Evolutionary conservation across 2,329 filamentous ascomycete species (phyloP).

Genomic region (Sclerotinia subarctica): DNA sequence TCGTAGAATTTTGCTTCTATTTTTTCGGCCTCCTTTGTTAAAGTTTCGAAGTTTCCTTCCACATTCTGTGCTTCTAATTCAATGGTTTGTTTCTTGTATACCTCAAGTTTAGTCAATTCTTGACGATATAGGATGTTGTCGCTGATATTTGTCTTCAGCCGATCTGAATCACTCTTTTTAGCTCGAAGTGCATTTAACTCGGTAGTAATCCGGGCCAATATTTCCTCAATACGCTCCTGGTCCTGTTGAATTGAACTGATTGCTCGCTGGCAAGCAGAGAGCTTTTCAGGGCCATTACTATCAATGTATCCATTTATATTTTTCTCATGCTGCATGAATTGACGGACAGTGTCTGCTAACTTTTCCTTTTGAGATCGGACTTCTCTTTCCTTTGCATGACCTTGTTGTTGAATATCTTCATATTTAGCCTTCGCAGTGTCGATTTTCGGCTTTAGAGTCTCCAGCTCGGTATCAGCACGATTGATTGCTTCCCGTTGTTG

Average conservation of each 20-base stretch:
- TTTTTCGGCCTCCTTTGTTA: conserved; percentile 64
- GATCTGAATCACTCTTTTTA: conserved; percentile 74
- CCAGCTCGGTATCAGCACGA: conserved; percentile 68
- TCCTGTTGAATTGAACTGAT: conserved; percentile 65
- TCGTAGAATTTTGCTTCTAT: conserved; percentile 67
- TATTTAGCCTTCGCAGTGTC: conserved; percentile 70
- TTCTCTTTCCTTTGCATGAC: conserved; percentile 68
- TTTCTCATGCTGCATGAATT: conserved; percentile 70
- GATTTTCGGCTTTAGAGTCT: conserved; percentile 71
- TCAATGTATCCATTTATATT: conserved; percentile 80
- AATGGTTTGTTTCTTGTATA: conserved; percentile 65
- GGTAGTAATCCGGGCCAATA: conserved; percentile 63
- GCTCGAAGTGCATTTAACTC: conserved; percentile 75
- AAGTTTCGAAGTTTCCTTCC: conserved; percentile 74
- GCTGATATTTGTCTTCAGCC: conserved; percentile 78
- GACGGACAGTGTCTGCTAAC: conserved; percentile 70
- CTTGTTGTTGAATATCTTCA: conserved; percentile 71
- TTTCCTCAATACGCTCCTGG: conserved; percentile 62
- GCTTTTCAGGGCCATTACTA: conserved; percentile 67
- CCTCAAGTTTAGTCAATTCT: conserved; percentile 64
- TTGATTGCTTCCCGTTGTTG: conserved; percentile 69
- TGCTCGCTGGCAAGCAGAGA: conserved; percentile 66
- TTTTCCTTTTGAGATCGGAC: conserved; percentile 68
- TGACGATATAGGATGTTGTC: conserved; percentile 88
- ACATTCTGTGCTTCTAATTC: conserved; percentile 77